A percentile compares a stretch with the other conserved stretches of the same genome.
Evolutionary conservation across 176 grass and related monocot genomes (phyloP).

Genomic region (Oryza longistaminata): DNA sequence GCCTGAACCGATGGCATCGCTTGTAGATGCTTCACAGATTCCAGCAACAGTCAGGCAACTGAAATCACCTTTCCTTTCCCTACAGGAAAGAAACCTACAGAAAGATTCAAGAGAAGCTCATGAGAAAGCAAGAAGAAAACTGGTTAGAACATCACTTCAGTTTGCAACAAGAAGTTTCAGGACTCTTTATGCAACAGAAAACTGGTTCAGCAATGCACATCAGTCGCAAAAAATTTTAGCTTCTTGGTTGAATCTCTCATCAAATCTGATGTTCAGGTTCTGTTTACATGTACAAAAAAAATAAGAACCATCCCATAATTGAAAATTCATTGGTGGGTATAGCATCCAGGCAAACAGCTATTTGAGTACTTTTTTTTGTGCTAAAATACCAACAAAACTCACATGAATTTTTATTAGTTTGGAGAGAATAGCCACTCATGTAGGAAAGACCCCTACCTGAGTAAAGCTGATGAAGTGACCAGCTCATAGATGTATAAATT

Average conservation of each 20-base stretch:
- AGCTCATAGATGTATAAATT: too few species aligned
- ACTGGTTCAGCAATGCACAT: neutral
- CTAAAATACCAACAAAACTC: neutral
- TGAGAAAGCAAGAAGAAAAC: conserved; percentile 1
- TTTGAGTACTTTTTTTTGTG: neutral
- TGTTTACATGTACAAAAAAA: neutral
- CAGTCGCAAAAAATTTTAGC: too few species aligned
- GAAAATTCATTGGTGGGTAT: neutral
- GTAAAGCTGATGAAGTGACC: too few species aligned
- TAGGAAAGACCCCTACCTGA: too few species aligned
- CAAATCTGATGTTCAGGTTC: neutral
- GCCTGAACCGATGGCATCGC: conserved; percentile 34
- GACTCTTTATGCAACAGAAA: neutral
- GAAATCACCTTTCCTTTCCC: conserved; percentile 19
- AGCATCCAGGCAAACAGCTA: neutral
- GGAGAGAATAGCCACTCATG: neutral
- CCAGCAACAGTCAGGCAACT: neutral
- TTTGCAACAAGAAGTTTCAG: neutral
- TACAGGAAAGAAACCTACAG: conserved; percentile 54
- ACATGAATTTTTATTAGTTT: neutral
- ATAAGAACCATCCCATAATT: neutral
- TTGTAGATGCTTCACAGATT: conserved; percentile 1
- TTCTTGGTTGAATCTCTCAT: neutral
- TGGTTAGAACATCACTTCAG: neutral
- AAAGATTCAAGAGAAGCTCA: neutral